Conservation (phyloP, 1,284 basidiomycete genomes). For the Cryptococcus sp. region DNA sequence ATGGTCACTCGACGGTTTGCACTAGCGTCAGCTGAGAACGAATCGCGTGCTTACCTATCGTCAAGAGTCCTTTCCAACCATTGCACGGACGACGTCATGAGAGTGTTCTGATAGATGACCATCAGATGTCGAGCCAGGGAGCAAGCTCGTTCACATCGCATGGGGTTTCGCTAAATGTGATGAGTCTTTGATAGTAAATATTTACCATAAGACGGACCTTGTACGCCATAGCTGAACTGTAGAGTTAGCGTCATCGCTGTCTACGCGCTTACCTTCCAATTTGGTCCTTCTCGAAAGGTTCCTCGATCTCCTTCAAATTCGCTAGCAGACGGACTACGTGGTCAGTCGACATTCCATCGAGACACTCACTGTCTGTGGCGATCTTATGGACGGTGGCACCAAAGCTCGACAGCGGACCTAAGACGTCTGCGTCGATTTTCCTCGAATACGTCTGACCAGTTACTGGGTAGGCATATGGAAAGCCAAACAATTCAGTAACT, state of each 20-base stretch:
- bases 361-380: conserved; percentile 68
- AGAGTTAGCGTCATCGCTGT: not conserved
- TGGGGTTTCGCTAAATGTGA: conserved; percentile 72
- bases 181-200: not conserved
- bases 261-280: conserved; percentile 59
- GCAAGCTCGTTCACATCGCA: conserved; percentile 97
- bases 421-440: conserved; percentile 93
- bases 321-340: conserved; percentile 68
- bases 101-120: conserved; percentile 85
- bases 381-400: conserved; percentile 98
- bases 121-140: conserved; percentile 88
- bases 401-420: conserved; percentile 82
- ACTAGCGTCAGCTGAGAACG: conserved; percentile 47
- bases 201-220: conserved; percentile 52
- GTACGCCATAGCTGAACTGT: conserved; percentile 95
- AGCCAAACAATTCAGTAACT: conserved; percentile 86
- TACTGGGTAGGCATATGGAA: conserved; percentile 92
- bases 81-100: conserved; percentile 86
- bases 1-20: conserved; percentile 95
- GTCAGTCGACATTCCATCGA: not conserved
- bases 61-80: conserved; percentile 97
- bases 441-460: conserved; percentile 98
- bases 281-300: conserved; percentile 98
- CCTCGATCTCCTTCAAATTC: conserved; percentile 96
- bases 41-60: conserved; percentile 59